Percentiles rank a stretch among this genome's conserved stretches.
These are phyloP conservation scores for Claviceps capensis DNA, from an alignment of 2,329 filamentous ascomycete species.

Conservation along the genomic window DNA sequence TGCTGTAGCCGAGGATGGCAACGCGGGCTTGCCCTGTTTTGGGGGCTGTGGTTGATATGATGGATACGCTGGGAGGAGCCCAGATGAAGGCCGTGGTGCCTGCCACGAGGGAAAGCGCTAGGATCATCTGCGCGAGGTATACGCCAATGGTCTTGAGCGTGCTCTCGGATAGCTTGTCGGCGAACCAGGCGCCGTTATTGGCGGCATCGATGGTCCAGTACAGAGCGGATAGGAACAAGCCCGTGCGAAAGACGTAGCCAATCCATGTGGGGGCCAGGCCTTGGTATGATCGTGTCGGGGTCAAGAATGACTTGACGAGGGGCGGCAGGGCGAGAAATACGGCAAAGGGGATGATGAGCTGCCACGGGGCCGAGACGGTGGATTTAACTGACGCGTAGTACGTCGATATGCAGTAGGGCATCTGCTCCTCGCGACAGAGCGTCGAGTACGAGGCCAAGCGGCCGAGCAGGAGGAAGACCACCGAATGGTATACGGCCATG, in stretches of 20 bases:
- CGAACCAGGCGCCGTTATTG: conserved; percentile 73
- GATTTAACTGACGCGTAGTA: conserved; percentile 89
- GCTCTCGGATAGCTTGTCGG: conserved; percentile 36
- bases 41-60: conserved; percentile 37
- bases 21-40: conserved; percentile 40
- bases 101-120: conserved; percentile 69
- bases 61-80: conserved; percentile 71
- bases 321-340: conserved; percentile 58
- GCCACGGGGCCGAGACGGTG: conserved; percentile 86
- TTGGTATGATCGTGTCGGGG: conserved; percentile 74
- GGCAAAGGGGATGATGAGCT: conserved; percentile 66
- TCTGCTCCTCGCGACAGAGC: conserved; percentile 93
- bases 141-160: conserved; percentile 62
- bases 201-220: conserved; percentile 89
- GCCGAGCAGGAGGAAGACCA: conserved; percentile 67
- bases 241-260: conserved; percentile 61
- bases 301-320: conserved; percentile 67
- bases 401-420: conserved; percentile 89
- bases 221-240: conserved; percentile 59
- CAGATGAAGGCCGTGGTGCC: conserved; percentile 77
- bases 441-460: conserved; percentile 76
- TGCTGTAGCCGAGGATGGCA: conserved; percentile 80
- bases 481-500: conserved; percentile 70
- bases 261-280: conserved; percentile 78
- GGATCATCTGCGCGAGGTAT: conserved; percentile 63